Conservation (phyloP, 768 basidiomycete species). For the Lanmaoa pseudosensibilis region DNA sequence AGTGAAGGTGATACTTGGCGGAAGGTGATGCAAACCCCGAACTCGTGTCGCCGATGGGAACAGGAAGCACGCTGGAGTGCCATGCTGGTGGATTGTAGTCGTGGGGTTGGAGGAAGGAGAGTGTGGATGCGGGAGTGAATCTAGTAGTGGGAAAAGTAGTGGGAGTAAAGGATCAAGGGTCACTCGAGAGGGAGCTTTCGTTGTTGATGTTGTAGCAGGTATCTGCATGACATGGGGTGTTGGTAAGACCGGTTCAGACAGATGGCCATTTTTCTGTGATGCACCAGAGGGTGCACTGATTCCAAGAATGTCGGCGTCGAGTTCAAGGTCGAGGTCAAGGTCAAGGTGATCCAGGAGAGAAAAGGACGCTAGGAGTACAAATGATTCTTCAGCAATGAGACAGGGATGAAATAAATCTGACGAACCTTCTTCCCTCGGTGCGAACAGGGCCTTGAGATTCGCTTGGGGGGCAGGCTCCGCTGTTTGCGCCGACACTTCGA, state of each 20-base stretch:
- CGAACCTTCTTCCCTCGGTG: conserved; percentile 65
- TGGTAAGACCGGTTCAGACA: conserved; percentile 5
- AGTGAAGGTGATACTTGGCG: conserved; percentile 16
- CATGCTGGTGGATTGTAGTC: conserved; percentile 4
- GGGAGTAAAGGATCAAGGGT: conserved; percentile 54
- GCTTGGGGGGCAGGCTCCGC: conserved; percentile 9
- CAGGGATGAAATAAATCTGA: not conserved
- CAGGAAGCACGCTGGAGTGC: conserved; percentile 24
- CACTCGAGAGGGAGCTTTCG: conserved; percentile 20
- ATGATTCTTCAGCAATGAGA: not conserved
- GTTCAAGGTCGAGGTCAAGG: conserved; percentile 69
- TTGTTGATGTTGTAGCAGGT: not conserved
- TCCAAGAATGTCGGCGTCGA: conserved; percentile 54
- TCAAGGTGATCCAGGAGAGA: conserved; percentile 76
- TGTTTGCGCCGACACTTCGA: not conserved
- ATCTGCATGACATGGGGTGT: not conserved
- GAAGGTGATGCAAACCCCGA: conserved; percentile 51
- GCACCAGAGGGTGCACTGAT: conserved; percentile 16
- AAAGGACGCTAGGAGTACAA: conserved; percentile 50
- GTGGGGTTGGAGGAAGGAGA: conserved; percentile 14
- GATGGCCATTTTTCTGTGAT: not conserved
- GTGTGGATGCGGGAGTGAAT: conserved; percentile 20
- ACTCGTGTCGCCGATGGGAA: conserved; percentile 38
- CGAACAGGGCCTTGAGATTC: conserved; percentile 72
- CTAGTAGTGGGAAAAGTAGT: conserved; percentile 60